phyloP scores from a whole-genome alignment of 176 grass and related monocot species.

The Leersia perrieri region DNA sequence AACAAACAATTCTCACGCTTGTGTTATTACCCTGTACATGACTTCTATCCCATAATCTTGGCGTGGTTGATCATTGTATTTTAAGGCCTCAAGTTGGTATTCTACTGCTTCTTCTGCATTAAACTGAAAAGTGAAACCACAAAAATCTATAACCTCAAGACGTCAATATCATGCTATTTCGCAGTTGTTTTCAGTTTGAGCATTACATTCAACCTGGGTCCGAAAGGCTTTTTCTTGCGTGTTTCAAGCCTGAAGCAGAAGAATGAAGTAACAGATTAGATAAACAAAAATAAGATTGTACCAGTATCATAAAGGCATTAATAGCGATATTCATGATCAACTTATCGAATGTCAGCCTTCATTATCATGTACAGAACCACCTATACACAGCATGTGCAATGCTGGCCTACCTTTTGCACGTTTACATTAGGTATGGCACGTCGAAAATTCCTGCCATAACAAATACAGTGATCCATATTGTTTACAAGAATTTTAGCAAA shows the following conservation, averaged over 20 bases:
- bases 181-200: constrained; percentile 28
- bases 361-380: background rate
- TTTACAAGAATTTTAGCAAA: background rate
- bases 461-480: background rate
- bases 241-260: constrained; percentile 67
- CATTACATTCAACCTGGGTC: constrained; percentile 86
- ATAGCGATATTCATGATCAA: background rate
- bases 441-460: background rate
- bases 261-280: background rate
- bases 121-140: constrained; percentile 59
- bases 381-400: background rate
- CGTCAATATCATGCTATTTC: background rate
- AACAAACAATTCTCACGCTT: constrained; percentile 17
- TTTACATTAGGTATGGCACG: background rate
- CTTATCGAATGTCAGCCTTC: background rate
- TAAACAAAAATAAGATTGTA: constrained; percentile 13
- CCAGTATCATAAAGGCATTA: background rate
- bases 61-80: constrained; percentile 82
- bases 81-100: constrained; percentile 81
- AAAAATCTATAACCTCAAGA: constrained; percentile 5
- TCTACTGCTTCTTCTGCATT: constrained; percentile 86
- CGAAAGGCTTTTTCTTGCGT: constrained; percentile 63
- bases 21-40: constrained; percentile 85
- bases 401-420: background rate
- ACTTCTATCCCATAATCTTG: constrained; percentile 95